Evolutionary conservation across 1,284 basidiomycete species (phyloP).

Genomic region (Mycocalia duriaeana): DNA sequence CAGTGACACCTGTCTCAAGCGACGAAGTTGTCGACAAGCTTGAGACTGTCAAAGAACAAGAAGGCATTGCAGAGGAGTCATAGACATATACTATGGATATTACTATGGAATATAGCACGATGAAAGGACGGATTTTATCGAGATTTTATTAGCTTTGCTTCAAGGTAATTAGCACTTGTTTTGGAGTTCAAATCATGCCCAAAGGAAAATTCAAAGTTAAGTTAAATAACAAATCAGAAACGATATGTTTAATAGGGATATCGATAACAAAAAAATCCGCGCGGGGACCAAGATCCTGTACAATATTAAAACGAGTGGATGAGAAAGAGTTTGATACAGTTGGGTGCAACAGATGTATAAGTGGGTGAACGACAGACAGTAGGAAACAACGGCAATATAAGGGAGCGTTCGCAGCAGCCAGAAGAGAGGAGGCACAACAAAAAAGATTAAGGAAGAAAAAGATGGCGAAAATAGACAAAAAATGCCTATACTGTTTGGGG

Average conservation of each 20-base stretch:
- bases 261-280: slow-evolving; percentile 16
- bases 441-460: background rate
- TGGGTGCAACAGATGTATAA: slow-evolving; percentile 5
- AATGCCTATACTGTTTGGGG: slow-evolving; percentile 6
- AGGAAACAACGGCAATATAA: slow-evolving; percentile 3
- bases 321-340: background rate
- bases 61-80: slow-evolving; percentile 17
- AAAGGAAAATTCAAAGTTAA: slow-evolving; percentile 15
- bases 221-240: slow-evolving; percentile 21
- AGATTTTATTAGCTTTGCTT: too few species aligned
- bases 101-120: background rate
- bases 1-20: slow-evolving; percentile 28
- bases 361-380: background rate
- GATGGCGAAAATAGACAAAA: too few species aligned
- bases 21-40: slow-evolving; percentile 45
- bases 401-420: too few species aligned
- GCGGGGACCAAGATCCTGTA: slow-evolving; percentile 19
- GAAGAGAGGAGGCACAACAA: slow-evolving; percentile 9
- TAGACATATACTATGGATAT: background rate
- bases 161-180: too few species aligned
- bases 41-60: slow-evolving; percentile 40
- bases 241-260: slow-evolving; percentile 3
- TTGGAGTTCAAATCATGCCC: too few species aligned
- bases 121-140: background rate
- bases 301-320: slow-evolving; percentile 19